These are phyloP conservation scores for Scutellaria baicalensis DNA, from an alignment of 257 asterid species.

Conservation along the genomic window DNA sequence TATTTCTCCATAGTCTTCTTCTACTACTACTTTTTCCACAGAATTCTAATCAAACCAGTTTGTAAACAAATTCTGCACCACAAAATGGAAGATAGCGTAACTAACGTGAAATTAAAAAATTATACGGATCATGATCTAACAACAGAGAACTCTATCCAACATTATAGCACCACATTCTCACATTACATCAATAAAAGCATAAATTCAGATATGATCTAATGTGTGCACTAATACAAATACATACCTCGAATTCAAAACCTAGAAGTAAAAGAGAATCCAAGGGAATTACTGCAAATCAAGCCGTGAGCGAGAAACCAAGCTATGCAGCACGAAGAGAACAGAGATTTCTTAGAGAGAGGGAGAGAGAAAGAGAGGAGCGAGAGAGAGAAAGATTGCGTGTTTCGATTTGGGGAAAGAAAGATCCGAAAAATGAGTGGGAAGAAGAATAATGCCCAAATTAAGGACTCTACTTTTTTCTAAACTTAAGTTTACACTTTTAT, in stretches of 20 bases:
- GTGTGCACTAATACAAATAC: background rate
- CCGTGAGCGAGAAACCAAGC: constrained; percentile 11
- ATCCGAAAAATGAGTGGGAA: constrained; percentile 45
- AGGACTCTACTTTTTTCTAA: background rate
- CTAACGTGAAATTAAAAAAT: background rate
- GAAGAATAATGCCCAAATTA: background rate
- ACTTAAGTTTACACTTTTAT: background rate
- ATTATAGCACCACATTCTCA: background rate
- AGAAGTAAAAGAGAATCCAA: background rate
- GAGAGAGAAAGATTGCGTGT: constrained; percentile 24
- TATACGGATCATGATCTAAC: background rate
- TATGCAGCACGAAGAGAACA: background rate
- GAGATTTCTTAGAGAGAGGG: background rate
- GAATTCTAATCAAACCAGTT: constrained; percentile 14
- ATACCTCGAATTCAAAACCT: constrained; percentile 21
- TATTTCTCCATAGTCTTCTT: background rate
- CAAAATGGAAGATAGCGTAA: constrained; percentile 12
- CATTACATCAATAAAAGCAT: background rate
- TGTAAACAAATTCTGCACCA: constrained; percentile 8
- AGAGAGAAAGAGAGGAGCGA: constrained; percentile 6
- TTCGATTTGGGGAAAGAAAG: constrained; percentile 40
- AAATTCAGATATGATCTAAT: background rate
- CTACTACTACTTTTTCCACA: background rate
- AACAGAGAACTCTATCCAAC: background rate
- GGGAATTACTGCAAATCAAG: constrained; percentile 12